phyloP scores from a whole-genome alignment of 192 early-diverging fungal species.

The Gaertneriomyces sp. region DNA sequence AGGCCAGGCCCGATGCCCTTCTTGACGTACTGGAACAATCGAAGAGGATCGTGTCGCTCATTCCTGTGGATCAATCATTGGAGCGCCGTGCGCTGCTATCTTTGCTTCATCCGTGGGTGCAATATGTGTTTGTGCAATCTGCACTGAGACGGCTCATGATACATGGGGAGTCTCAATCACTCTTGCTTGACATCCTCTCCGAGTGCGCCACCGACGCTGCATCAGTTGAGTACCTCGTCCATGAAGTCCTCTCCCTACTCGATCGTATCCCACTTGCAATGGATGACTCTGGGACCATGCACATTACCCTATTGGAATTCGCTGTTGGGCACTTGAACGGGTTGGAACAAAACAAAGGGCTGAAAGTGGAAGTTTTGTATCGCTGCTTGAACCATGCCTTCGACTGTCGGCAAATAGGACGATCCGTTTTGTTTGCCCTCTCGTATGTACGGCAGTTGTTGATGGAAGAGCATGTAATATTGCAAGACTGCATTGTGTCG shows the following conservation, averaged over 20 bases:
- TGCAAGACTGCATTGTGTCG: background rate
- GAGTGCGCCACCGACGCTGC: background rate
- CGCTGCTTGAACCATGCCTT: constrained; percentile 4
- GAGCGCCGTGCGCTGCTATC: background rate
- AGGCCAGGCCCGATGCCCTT: constrained; percentile 12
- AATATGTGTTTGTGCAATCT: constrained; percentile 12
- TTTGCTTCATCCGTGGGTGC: constrained; percentile 19
- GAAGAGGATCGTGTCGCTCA: background rate
- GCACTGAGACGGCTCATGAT: constrained; percentile 2
- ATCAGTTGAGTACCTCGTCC: no score
- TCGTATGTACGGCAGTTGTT: constrained; percentile 1
- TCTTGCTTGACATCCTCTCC: background rate
- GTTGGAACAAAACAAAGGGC: background rate
- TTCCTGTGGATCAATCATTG: background rate
- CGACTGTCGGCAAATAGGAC: constrained; percentile 1
- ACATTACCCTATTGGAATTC: constrained; percentile 9
- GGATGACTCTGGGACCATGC: background rate
- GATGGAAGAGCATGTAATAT: background rate
- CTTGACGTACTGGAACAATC: constrained; percentile 4
- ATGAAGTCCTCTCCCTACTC: no score
- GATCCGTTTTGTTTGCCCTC: constrained; percentile 4
- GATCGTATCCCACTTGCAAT: no score
- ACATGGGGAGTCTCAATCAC: background rate
- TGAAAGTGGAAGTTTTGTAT: background rate
- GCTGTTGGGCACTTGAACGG: background rate